Evolutionary conservation across 108 stramenopile genomes (phyloP).

Genomic region (Skeletonema marinoi): DNA sequence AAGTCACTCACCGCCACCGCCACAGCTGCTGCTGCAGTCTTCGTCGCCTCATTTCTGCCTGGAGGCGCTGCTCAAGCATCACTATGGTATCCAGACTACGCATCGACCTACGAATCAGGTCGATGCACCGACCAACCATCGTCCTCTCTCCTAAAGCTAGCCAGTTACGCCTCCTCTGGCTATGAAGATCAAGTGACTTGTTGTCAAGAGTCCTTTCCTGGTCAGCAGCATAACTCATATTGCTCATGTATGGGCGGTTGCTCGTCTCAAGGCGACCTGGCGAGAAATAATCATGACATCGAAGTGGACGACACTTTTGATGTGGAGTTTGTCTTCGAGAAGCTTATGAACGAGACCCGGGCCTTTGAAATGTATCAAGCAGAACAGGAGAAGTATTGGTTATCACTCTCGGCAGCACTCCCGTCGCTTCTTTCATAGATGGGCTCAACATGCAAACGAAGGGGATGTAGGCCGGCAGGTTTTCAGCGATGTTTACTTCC

Average conservation of each 20-base stretch:
- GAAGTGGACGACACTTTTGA: neutral
- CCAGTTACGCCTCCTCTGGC: neutral
- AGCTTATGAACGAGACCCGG: neutral
- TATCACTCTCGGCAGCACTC: neutral
- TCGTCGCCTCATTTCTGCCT: neutral
- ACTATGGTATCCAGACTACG: neutral
- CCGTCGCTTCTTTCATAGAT: neutral
- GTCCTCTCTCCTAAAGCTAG: neutral
- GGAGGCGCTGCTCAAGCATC: neutral
- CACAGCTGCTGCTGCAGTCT: neutral
- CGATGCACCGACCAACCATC: slow-evolving; percentile 8
- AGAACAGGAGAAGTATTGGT: neutral
- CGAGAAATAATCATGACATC: neutral
- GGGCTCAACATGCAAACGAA: neutral
- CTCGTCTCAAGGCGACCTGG: neutral
- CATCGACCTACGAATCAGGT: neutral
- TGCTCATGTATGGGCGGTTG: neutral
- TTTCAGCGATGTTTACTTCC: neutral
- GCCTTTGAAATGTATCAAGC: neutral
- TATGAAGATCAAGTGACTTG: neutral
- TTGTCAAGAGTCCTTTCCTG: neutral
- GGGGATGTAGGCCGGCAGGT: neutral
- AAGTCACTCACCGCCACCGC: neutral
- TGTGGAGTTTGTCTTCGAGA: neutral
- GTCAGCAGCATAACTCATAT: neutral